Conservation (phyloP, 768 basidiomycete species). For the Hemileccinum rubropunctum region DNA sequence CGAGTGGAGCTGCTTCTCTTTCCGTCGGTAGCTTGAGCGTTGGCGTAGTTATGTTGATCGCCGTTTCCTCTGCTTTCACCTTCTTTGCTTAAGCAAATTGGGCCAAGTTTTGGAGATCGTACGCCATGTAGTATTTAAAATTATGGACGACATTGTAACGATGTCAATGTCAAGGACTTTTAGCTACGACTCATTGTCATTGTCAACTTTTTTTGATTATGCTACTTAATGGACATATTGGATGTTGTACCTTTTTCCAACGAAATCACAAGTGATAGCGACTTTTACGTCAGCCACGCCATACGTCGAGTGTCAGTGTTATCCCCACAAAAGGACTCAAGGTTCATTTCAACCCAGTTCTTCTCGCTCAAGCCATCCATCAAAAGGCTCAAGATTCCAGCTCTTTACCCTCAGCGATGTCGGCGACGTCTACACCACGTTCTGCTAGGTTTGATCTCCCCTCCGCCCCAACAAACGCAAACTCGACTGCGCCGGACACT, state of each 20-base stretch:
- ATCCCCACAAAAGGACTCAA: background rate
- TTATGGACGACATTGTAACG: background rate
- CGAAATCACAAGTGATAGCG: background rate
- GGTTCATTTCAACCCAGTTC: background rate
- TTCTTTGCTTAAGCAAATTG: conserved; percentile 30
- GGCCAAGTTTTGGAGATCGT: background rate
- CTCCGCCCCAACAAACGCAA: conserved; percentile 22
- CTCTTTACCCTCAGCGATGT: conserved; percentile 18
- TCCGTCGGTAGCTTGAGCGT: conserved; percentile 19
- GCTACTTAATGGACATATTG: too few species aligned
- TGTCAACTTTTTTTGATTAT: background rate
- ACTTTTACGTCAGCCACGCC: conserved; percentile 22
- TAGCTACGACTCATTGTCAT: background rate
- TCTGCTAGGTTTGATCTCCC: conserved; percentile 39
- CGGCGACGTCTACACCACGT: conserved; percentile 27
- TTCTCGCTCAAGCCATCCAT: background rate
- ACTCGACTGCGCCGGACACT: conserved; percentile 42
- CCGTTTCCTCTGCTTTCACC: conserved; percentile 34
- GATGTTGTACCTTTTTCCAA: background rate
- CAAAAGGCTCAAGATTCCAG: background rate
- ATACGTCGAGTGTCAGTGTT: background rate
- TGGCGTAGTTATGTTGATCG: conserved; percentile 30
- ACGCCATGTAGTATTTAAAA: too few species aligned
- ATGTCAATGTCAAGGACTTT: background rate
- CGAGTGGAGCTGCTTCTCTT: conserved; percentile 20